These are phyloP conservation scores for Caulochytrium protostelioides DNA, from an alignment of 371 early-diverging fungal species.

Conservation along the genomic window DNA sequence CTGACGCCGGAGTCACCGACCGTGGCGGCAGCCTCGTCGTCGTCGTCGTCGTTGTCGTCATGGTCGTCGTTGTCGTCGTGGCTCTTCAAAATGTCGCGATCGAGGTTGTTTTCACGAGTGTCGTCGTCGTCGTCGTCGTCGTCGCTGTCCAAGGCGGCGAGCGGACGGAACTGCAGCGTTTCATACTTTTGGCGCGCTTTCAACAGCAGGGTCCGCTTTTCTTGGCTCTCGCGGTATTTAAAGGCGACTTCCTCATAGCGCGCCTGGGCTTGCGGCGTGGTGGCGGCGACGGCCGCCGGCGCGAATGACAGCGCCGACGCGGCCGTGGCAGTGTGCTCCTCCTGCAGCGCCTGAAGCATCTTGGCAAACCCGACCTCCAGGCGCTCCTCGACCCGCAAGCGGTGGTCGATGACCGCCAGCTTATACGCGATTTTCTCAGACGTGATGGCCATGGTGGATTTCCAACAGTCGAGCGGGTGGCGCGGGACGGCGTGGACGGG, in stretches of 20 bases:
- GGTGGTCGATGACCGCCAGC: constrained; percentile 57
- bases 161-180: constrained; percentile 54
- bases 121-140: constrained; percentile 46
- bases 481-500: neutral
- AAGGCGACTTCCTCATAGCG: constrained; percentile 37
- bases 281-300: constrained; percentile 8
- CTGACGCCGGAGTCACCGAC: neutral
- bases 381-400: constrained; percentile 72
- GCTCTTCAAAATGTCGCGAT: constrained; percentile 6
- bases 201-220: constrained; percentile 54
- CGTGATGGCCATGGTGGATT: constrained; percentile 49
- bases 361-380: constrained; percentile 49
- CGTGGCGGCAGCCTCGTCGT: neutral
- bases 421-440: constrained; percentile 64
- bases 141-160: too few species aligned
- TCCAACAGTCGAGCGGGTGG: constrained; percentile 9
- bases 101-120: constrained; percentile 5
- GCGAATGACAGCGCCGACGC: constrained; percentile 21
- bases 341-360: constrained; percentile 38
- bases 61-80: constrained; percentile 3
- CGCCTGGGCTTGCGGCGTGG: constrained; percentile 23
- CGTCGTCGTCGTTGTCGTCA: constrained; percentile 6
- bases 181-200: constrained; percentile 65
- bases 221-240: constrained; percentile 46
- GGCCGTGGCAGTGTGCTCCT: constrained; percentile 49